phyloP scores from a whole-genome alignment of 768 basidiomycete genomes.

The Tylopilus sp. region DNA sequence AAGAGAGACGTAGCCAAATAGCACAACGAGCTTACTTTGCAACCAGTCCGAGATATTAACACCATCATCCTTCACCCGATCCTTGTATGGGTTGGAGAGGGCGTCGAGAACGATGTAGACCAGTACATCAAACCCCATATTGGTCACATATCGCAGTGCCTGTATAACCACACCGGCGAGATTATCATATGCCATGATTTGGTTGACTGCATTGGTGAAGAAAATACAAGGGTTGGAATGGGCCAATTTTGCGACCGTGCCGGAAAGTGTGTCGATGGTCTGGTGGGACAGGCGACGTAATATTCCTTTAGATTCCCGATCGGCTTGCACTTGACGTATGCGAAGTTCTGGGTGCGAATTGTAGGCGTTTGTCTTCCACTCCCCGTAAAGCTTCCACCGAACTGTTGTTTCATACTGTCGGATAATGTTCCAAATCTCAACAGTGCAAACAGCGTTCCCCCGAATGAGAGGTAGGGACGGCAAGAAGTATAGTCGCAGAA shows the following conservation, averaged over 20 bases:
- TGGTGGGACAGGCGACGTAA: slow-evolving; percentile 83
- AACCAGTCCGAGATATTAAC: slow-evolving; percentile 90
- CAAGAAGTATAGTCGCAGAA: slow-evolving; percentile 76
- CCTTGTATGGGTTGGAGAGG: slow-evolving; percentile 77
- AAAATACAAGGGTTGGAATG: slow-evolving; percentile 93
- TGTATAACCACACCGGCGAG: slow-evolving; percentile 87
- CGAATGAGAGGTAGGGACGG: slow-evolving; percentile 84
- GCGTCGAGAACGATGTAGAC: slow-evolving; percentile 86
- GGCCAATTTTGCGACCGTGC: slow-evolving; percentile 87
- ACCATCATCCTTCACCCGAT: slow-evolving; percentile 86
- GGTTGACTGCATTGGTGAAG: slow-evolving; percentile 84
- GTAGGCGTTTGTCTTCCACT: slow-evolving; percentile 81
- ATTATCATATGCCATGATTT: slow-evolving; percentile 97
- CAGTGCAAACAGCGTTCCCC: slow-evolving; percentile 83
- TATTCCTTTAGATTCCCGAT: slow-evolving; percentile 85
- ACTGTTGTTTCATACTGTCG: slow-evolving; percentile 70
- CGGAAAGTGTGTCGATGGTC: slow-evolving; percentile 79
- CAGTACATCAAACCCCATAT: slow-evolving; percentile 92
- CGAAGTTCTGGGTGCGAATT: slow-evolving; percentile 74
- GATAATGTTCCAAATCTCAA: slow-evolving; percentile 91
- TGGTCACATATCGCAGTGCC: slow-evolving; percentile 82
- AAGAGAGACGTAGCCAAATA: slow-evolving; percentile 11
- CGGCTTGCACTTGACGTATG: slow-evolving; percentile 78
- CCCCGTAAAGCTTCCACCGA: slow-evolving; percentile 92
- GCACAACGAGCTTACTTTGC: slow-evolving; percentile 61